A percentile compares a stretch with the other conserved stretches of the same genome.
Conservation (phyloP, 1,139 yeast genomes). For the Candida pseudocylindracea region DNA sequence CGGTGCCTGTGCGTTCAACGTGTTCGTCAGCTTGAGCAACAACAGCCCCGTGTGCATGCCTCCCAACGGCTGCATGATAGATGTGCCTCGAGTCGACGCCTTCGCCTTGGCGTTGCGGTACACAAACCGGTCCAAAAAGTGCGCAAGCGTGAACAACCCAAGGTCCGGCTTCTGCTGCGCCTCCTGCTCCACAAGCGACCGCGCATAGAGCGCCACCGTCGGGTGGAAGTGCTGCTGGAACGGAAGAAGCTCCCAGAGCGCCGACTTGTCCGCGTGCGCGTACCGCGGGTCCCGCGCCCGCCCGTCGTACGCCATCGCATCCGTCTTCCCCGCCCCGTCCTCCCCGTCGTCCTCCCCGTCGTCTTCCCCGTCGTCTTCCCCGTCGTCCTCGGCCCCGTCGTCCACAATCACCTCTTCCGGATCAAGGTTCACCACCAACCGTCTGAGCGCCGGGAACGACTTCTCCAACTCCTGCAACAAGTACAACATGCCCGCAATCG, state of each 20-base stretch:
- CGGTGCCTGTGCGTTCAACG: constrained; percentile 24
- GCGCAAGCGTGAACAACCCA: constrained; percentile 69
- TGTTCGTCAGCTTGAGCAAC: constrained; percentile 29
- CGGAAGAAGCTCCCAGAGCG: constrained; percentile 69
- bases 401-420: constrained; percentile 7
- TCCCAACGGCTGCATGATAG: constrained; percentile 96
- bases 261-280: constrained; percentile 62
- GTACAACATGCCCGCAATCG: constrained; percentile 74
- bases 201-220: constrained; percentile 65
- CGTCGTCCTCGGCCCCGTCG: constrained; percentile 13
- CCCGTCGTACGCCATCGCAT: constrained; percentile 33
- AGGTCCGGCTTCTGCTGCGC: constrained; percentile 59
- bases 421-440: neutral
- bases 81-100: constrained; percentile 48
- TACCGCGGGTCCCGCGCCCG: constrained; percentile 78
- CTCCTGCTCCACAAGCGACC: constrained; percentile 26
- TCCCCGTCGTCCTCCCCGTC: constrained; percentile 4
- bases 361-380: constrained; percentile 2
- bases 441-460: constrained; percentile 12
- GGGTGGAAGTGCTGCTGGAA: constrained; percentile 81
- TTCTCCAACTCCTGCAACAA: constrained; percentile 43
- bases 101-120: constrained; percentile 81
- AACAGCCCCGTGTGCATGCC: constrained; percentile 60
- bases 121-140: constrained; percentile 88
- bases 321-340: neutral